These are phyloP conservation scores for Adenanthera pavonina DNA, from an alignment of 306 rosid species.

Conservation along the genomic window DNA sequence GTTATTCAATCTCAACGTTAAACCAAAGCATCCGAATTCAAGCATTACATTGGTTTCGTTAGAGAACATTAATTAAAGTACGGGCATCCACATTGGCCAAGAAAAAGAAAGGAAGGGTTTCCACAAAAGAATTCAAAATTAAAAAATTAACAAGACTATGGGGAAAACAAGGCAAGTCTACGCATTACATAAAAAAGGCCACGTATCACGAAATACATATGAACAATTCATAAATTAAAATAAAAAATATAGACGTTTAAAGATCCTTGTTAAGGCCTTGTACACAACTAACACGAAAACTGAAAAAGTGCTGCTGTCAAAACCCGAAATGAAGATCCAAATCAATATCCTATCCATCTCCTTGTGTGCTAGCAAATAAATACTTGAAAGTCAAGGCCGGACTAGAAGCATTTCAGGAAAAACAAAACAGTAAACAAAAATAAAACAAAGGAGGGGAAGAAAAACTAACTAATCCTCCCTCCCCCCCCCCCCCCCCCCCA, in stretches of 20 bases:
- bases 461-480: slow-evolving; percentile 42
- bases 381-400: slow-evolving; percentile 21
- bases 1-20: no score
- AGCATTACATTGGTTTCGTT: no score
- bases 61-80: no score
- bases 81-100: no score
- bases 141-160: no score
- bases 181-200: no score
- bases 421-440: slow-evolving; percentile 43
- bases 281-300: slow-evolving; percentile 25
- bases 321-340: slow-evolving; percentile 11
- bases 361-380: slow-evolving; percentile 39
- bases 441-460: slow-evolving; percentile 29
- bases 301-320: slow-evolving; percentile 21
- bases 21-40: no score
- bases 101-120: no score
- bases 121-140: no score
- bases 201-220: no score
- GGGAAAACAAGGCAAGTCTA: no score
- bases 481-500: no score
- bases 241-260: slow-evolving; percentile 35
- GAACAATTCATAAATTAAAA: neutral
- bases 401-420: slow-evolving; percentile 12
- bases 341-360: slow-evolving; percentile 20
- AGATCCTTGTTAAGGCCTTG: slow-evolving; percentile 14